Evolutionary conservation across 106 monocot genomes (phyloP), one percentile per base, ranked within the genome.

Genomic region (Agapanthus africanus): DNA sequence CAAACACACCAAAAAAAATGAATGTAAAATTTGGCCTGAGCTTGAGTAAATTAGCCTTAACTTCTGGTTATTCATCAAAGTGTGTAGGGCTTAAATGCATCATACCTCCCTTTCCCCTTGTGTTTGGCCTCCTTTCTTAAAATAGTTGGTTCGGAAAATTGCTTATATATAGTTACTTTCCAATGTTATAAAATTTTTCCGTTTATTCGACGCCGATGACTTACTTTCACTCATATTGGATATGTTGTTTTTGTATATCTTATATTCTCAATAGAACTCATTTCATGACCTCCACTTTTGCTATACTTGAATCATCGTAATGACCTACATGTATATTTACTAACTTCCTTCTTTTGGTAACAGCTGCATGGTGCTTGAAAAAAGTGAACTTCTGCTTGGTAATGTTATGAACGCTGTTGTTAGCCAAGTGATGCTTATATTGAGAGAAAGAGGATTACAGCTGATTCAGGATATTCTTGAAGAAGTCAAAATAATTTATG

Each of bases 381-480:
- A 81, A 75, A 50, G 70, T 79, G 81, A 88, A 63, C 88, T 95
- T 75, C 56, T 72, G 10, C 75, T 95, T 54, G 95, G 78, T 46
- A 84, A 70, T 78, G 71, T 95, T 22, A 78, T 91, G 57, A 91
- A 86, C 77, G 90, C 85, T 68, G 79, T 91, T 47, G 88, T 95
- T 62, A 95, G 95, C 71, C 95, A 95, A 82, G 91, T 84, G 41
- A 95, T 91, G 95, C 77, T 88, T 81, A 28, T 77, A 25, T 49
- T 91, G 54, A 88, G 85, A 84, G 88, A 95, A 78, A 91, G 79
- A 71, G 81, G 82, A 30, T 66, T 95, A 42, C 85, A 95, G 76
- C 57, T 91, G 67, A 83, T 91, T 42, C 77, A 88, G 23, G 85
- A 88, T 67, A 95, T 95, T 63, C 91, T 91, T 26, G 95, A 95